Conservation (phyloP, 495 filamentous ascomycete genomes). For the Astrothelium macrocarpum region DNA sequence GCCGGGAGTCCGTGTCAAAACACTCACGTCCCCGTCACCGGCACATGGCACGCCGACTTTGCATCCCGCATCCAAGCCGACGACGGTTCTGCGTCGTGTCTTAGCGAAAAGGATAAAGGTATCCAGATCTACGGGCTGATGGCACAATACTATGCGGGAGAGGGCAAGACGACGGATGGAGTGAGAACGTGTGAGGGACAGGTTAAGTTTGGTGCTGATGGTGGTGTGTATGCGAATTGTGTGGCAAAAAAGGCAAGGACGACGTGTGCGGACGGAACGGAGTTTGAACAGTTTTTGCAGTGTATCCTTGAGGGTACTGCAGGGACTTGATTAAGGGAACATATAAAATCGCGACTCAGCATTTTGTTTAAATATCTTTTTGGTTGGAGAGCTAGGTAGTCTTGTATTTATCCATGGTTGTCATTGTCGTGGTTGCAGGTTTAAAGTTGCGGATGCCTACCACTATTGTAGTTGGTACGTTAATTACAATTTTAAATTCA, state of each 20-base stretch:
- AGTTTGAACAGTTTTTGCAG: background rate
- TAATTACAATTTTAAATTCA: too few species aligned
- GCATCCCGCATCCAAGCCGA: background rate
- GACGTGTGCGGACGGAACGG: background rate
- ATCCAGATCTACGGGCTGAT: background rate
- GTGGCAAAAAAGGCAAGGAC: background rate
- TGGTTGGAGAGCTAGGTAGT: too few species aligned
- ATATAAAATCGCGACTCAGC: too few species aligned
- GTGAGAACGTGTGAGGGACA: background rate
- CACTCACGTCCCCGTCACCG: background rate
- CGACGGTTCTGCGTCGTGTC: background rate
- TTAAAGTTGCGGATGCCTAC: too few species aligned
- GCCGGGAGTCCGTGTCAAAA: background rate
- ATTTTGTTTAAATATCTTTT: too few species aligned
- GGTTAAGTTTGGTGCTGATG: background rate
- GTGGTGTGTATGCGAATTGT: background rate
- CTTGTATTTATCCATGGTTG: too few species aligned
- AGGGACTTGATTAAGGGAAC: background rate
- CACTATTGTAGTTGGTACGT: too few species aligned
- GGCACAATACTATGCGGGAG: background rate
- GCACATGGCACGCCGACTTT: background rate
- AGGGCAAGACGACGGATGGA: background rate
- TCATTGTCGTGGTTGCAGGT: too few species aligned
- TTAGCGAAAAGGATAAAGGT: background rate
- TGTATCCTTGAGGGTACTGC: background rate